Percentiles rank a stretch among this genome's conserved stretches.
Conservation (phyloP, 2,329 filamentous ascomycete species). For the Westerdykella ornata region DNA sequence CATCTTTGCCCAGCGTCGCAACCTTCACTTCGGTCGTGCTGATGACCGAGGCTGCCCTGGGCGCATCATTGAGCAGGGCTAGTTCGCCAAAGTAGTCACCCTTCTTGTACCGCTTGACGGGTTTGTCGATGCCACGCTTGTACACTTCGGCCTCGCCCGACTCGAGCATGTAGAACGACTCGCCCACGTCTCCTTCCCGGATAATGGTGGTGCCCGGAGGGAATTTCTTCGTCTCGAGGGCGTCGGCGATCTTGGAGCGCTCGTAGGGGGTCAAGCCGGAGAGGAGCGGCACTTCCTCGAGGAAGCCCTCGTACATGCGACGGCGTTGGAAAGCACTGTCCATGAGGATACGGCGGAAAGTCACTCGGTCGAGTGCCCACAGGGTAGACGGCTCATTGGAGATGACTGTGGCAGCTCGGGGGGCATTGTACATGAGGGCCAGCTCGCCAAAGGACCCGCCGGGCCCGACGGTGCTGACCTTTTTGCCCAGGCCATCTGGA, state of each 20-base stretch:
- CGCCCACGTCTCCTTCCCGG: constrained; percentile 80
- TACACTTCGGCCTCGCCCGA: constrained; percentile 78
- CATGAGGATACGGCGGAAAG: constrained; percentile 97
- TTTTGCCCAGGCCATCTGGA: constrained; percentile 70
- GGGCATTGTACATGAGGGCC: constrained; percentile 97
- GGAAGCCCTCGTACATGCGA: constrained; percentile 94
- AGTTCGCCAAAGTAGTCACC: constrained; percentile 97
- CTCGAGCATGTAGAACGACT: constrained; percentile 88
- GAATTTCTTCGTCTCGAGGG: constrained; percentile 85
- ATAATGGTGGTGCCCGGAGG: constrained; percentile 77
- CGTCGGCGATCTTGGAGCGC: constrained; percentile 94
- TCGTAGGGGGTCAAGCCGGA: constrained; percentile 82
- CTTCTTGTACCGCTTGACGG: constrained; percentile 76
- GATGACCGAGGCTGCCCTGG: constrained; percentile 81
- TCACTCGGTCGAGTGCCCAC: constrained; percentile 92
- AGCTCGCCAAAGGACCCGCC: constrained; percentile 95
- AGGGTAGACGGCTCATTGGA: constrained; percentile 76
- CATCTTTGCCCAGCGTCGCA: constrained; percentile 83
- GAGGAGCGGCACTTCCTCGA: constrained; percentile 86
- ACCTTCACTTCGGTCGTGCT: constrained; percentile 86
- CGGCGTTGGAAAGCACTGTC: constrained; percentile 93
- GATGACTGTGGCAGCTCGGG: constrained; percentile 87
- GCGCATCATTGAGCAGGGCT: constrained; percentile 86
- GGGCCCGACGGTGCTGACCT: constrained; percentile 73
- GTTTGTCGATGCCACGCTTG: constrained; percentile 63